These are phyloP conservation scores for Tillandsia leiboldiana DNA, from an alignment of 176 grass and related monocot genomes.

Conservation along the genomic window DNA sequence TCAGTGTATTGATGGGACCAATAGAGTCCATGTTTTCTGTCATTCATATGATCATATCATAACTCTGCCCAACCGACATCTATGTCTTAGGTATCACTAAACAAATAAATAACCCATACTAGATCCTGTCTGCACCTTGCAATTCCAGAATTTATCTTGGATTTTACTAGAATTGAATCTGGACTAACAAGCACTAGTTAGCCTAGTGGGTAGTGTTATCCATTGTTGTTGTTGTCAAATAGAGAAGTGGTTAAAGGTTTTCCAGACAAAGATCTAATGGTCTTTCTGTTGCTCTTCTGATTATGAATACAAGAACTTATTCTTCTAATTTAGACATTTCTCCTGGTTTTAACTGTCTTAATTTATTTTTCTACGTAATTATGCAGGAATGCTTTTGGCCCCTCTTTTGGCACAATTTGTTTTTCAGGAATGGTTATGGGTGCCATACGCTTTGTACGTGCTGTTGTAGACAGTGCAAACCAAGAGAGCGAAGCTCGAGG, in stretches of 20 bases:
- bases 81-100: too few species aligned
- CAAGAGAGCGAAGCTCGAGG: constrained; percentile 21
- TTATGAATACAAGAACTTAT: background rate
- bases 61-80: too few species aligned
- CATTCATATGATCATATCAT: too few species aligned
- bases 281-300: background rate
- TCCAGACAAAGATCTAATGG: background rate
- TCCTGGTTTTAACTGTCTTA: background rate
- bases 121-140: background rate
- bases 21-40: too few species aligned
- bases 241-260: background rate
- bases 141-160: constrained; percentile 1
- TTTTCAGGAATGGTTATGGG: constrained; percentile 46
- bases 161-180: background rate
- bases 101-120: too few species aligned
- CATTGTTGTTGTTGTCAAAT: background rate
- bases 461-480: constrained; percentile 36
- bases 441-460: constrained; percentile 30
- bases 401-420: constrained; percentile 43
- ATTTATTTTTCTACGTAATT: constrained; percentile 4
- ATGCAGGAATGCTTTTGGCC: constrained; percentile 45
- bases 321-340: too few species aligned
- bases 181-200: too few species aligned
- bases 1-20: too few species aligned
- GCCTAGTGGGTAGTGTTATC: background rate